phyloP scores from a whole-genome alignment of 306 rosid species.

The Sindora glabra region DNA sequence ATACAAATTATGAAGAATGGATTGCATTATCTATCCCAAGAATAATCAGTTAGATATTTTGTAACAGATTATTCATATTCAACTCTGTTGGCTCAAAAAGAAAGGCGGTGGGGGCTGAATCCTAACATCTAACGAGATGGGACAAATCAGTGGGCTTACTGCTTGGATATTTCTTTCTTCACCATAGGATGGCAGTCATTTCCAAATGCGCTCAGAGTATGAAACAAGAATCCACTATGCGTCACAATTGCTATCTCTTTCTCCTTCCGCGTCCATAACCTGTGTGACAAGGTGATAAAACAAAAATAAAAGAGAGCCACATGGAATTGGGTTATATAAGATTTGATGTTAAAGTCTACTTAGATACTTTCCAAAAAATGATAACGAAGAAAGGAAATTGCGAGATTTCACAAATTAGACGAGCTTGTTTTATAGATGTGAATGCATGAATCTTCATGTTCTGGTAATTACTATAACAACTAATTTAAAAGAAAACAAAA shows the following conservation, averaged over 20 bases:
- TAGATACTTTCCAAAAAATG: too few species aligned
- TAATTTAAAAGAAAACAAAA: too few species aligned
- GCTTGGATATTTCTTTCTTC: slow-evolving; percentile 74
- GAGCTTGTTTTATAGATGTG: too few species aligned
- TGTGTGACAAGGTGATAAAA: too few species aligned
- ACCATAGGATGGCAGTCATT: slow-evolving; percentile 67
- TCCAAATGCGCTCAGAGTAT: slow-evolving; percentile 47
- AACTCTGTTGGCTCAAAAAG: not conserved
- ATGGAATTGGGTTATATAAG: not conserved
- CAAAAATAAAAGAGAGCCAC: too few species aligned
- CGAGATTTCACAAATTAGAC: too few species aligned
- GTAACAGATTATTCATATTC: not conserved
- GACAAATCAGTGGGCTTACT: slow-evolving; percentile 36
- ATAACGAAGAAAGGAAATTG: too few species aligned
- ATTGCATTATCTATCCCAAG: not conserved
- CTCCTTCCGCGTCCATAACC: slow-evolving; percentile 82
- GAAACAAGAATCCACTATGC: slow-evolving; percentile 77
- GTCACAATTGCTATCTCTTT: slow-evolving; percentile 88
- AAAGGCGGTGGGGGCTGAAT: too few species aligned
- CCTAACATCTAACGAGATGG: not conserved
- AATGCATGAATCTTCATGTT: not conserved
- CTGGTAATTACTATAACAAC: not conserved
- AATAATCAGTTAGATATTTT: not conserved
- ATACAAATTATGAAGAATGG: not conserved
- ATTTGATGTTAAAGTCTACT: not conserved